Evolutionary conservation across 2,329 filamentous ascomycete genomes (phyloP).

Genomic region (Penicillium oxalicum): DNA sequence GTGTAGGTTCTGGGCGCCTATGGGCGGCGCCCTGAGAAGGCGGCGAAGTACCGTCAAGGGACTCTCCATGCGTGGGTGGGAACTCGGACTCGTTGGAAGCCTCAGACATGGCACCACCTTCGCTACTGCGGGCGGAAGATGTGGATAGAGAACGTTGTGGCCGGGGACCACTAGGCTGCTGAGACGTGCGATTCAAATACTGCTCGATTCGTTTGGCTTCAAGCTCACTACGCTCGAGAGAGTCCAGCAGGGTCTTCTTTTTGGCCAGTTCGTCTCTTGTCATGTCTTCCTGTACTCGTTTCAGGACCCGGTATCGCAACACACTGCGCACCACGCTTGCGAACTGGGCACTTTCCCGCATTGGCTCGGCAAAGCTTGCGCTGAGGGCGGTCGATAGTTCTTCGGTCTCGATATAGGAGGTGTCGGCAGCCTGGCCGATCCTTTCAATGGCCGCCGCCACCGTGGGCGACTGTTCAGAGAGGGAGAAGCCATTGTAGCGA

Average conservation of each 20-base stretch:
- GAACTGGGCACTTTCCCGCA: constrained; percentile 96
- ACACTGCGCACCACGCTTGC: constrained; percentile 88
- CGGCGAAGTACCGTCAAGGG: constrained; percentile 60
- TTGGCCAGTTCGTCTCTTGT: constrained; percentile 87
- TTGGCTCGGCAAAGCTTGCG: constrained; percentile 91
- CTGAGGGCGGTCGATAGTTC: constrained; percentile 84
- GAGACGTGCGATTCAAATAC: constrained; percentile 64
- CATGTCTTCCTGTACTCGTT: constrained; percentile 95
- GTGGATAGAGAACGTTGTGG: constrained; percentile 63
- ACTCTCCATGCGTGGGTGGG: constrained; percentile 76
- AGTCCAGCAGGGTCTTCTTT: constrained; percentile 74
- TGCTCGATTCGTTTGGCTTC: constrained; percentile 92
- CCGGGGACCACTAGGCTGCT: constrained; percentile 34
- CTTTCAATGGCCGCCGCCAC: constrained; percentile 90
- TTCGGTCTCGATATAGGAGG: constrained; percentile 91
- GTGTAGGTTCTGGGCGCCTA: constrained; percentile 31
- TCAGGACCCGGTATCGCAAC: constrained; percentile 81
- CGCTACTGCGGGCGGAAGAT: constrained; percentile 44
- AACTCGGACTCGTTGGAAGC: constrained; percentile 94
- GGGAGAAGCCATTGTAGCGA: constrained; percentile 92
- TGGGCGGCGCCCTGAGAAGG: constrained; percentile 60
- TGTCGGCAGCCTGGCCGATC: constrained; percentile 88
- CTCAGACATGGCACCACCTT: constrained; percentile 57
- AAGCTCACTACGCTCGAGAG: constrained; percentile 85
- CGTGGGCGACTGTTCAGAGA: constrained; percentile 84